Evolutionary conservation across 176 grass and related monocot genomes (phyloP).

Genomic region (Hordeum marinum): DNA sequence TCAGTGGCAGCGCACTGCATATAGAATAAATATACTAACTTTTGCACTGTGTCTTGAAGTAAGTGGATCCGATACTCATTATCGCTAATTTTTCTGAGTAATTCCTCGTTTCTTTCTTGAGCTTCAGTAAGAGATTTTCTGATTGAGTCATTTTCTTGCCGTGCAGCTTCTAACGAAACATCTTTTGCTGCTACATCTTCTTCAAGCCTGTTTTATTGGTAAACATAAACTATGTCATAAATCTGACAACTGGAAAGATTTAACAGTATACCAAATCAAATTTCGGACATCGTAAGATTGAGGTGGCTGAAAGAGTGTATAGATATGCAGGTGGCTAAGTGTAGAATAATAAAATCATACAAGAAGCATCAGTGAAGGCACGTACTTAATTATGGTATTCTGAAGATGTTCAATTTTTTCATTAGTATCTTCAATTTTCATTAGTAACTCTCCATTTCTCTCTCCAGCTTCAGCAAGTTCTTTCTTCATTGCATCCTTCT

Average conservation of each 20-base stretch:
- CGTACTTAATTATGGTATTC: constrained; percentile 39
- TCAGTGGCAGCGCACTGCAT: neutral
- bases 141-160: constrained; percentile 36
- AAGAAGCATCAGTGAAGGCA: constrained; percentile 16
- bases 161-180: constrained; percentile 37
- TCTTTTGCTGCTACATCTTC: constrained; percentile 42
- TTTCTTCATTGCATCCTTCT: constrained; percentile 54
- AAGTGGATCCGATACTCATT: constrained; percentile 53
- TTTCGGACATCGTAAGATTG: neutral
- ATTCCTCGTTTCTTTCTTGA: constrained; percentile 48
- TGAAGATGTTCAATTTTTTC: constrained; percentile 51
- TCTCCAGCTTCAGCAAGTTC: constrained; percentile 32
- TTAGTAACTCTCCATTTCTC: constrained; percentile 50
- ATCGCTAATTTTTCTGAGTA: constrained; percentile 55
- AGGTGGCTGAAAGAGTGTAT: neutral
- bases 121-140: constrained; percentile 45
- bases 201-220: constrained; percentile 52
- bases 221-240: constrained; percentile 19
- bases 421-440: constrained; percentile 47
- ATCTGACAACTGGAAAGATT: constrained; percentile 7
- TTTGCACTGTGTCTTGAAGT: constrained; percentile 53
- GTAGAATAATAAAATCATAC: constrained; percentile 14
- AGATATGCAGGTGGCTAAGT: neutral
- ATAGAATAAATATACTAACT: constrained; percentile 32
- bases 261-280: constrained; percentile 1